These are phyloP conservation scores for Metarhizium anisopliae DNA, from an alignment of 2,329 filamentous ascomycete genomes.

Conservation along the genomic window DNA sequence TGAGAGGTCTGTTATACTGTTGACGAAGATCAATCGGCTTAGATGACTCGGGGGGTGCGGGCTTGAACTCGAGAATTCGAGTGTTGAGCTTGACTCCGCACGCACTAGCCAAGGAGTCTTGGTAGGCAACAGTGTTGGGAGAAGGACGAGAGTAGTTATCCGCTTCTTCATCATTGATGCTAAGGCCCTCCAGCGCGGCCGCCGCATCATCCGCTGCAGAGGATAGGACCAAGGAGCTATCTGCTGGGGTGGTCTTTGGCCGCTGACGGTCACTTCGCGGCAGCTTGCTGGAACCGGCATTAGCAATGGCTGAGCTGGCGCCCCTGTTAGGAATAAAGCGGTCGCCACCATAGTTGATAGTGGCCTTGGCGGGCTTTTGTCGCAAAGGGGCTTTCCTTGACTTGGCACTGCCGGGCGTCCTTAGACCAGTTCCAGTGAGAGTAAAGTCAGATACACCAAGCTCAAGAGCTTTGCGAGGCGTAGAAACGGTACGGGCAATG, in stretches of 20 bases:
- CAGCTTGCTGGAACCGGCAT: slow-evolving; percentile 74
- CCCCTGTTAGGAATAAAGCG: slow-evolving; percentile 93
- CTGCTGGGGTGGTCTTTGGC: slow-evolving; percentile 60
- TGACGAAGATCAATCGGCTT: slow-evolving; percentile 96
- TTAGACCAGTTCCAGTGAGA: slow-evolving; percentile 70
- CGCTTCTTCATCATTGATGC: slow-evolving; percentile 61
- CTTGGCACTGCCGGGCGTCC: slow-evolving; percentile 50
- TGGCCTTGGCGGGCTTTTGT: slow-evolving; percentile 64
- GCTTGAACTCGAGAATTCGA: slow-evolving; percentile 96
- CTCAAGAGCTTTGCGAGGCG: slow-evolving; percentile 75
- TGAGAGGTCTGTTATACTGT: slow-evolving; percentile 95
- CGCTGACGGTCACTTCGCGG: slow-evolving; percentile 61
- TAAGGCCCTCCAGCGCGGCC: slow-evolving; percentile 71
- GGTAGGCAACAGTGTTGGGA: slow-evolving; percentile 82
- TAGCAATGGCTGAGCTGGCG: slow-evolving; percentile 80
- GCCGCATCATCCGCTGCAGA: slow-evolving; percentile 73
- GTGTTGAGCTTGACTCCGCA: slow-evolving; percentile 91
- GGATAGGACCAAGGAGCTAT: slow-evolving; percentile 68
- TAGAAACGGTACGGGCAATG: slow-evolving; percentile 67
- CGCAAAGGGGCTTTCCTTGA: slow-evolving; percentile 45
- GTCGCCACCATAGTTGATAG: slow-evolving; percentile 71
- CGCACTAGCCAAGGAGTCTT: slow-evolving; percentile 81
- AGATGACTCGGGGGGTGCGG: slow-evolving; percentile 91
- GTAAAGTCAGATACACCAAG: slow-evolving; percentile 89
- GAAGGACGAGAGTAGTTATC: slow-evolving; percentile 67